phyloP scores from a whole-genome alignment of 2,329 filamentous ascomycete species.

The Phyllosticta paracitricarpa region DNA sequence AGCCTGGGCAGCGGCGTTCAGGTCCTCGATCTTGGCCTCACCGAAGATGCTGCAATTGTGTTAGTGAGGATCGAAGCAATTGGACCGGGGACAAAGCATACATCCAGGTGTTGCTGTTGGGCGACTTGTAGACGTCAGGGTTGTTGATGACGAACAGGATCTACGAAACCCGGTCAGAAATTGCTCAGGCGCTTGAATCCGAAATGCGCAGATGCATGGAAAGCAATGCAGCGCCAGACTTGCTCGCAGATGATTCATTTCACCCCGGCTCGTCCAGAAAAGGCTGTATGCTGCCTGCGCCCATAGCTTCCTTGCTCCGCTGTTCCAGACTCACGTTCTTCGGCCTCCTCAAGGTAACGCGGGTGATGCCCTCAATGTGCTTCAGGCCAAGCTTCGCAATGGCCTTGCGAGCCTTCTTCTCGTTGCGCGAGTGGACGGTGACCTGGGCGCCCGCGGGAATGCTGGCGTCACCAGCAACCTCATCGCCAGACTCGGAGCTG shows the following conservation, averaged over 20 bases:
- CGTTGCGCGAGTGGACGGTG: constrained; percentile 94
- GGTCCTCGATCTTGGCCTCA: constrained; percentile 99
- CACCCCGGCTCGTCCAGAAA: neutral
- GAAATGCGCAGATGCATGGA: neutral
- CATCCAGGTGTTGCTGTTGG: constrained; percentile 99
- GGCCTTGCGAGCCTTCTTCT: constrained; percentile 99
- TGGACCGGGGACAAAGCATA: constrained; percentile 41
- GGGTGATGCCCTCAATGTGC: constrained; percentile 93
- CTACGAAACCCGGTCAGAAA: constrained; percentile 37
- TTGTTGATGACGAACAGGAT: constrained; percentile 99
- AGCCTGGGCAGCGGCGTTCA: constrained; percentile 96
- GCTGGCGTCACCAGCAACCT: constrained; percentile 49
- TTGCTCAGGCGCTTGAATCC: neutral
- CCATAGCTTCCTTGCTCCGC: neutral
- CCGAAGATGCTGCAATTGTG: constrained; percentile 71
- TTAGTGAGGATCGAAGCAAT: constrained; percentile 13
- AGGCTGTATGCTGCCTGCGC: neutral
- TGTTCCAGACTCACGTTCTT: constrained; percentile 77
- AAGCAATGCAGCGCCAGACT: neutral
- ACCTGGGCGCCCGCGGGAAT: constrained; percentile 79
- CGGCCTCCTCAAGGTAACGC: constrained; percentile 92
- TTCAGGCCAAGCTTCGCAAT: constrained; percentile 97
- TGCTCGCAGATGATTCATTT: neutral
- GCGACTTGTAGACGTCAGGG: constrained; percentile 98
- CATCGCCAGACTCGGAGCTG: constrained; percentile 66